Conservation (phyloP, 2,329 filamentous ascomycete species). For the Diaporthe citri region DNA sequence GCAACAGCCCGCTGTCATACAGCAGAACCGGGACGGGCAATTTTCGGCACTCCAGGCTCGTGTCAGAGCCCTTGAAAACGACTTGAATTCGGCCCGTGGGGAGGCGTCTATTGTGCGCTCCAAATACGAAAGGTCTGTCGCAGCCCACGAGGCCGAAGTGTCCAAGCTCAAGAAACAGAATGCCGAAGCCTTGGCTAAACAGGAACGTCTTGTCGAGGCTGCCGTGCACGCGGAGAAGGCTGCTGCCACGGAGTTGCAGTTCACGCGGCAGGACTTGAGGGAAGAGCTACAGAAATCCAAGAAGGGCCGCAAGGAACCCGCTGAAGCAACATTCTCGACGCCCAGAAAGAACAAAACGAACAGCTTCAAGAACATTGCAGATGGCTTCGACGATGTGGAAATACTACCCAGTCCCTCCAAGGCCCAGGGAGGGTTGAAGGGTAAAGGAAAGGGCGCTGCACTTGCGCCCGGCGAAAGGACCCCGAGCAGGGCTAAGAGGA, state of each 20-base stretch:
- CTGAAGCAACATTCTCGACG: slow-evolving; percentile 60
- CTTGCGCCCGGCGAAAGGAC: slow-evolving; percentile 64
- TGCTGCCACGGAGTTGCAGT: slow-evolving; percentile 77
- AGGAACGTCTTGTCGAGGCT: slow-evolving; percentile 73
- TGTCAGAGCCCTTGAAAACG: slow-evolving; percentile 65
- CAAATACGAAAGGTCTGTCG: slow-evolving; percentile 72
- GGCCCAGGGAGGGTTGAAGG: slow-evolving; percentile 53
- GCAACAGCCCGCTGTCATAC: slow-evolving; percentile 35
- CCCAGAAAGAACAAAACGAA: slow-evolving; percentile 70
- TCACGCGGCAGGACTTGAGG: slow-evolving; percentile 77
- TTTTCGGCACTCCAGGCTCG: slow-evolving; percentile 64
- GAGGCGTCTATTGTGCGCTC: slow-evolving; percentile 82
- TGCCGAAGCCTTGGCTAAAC: slow-evolving; percentile 72
- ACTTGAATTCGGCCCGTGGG: slow-evolving; percentile 74
- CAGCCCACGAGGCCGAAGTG: slow-evolving; percentile 74
- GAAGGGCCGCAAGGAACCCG: slow-evolving; percentile 57
- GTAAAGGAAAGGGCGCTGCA: slow-evolving; percentile 54
- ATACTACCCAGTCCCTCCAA: slow-evolving; percentile 67
- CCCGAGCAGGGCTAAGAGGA: slow-evolving; percentile 79
- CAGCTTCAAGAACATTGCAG: slow-evolving; percentile 70
- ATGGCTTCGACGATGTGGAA: slow-evolving; percentile 82
- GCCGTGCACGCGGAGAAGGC: slow-evolving; percentile 75
- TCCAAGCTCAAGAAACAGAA: slow-evolving; percentile 72
- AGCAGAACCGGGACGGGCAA: slow-evolving; percentile 52
- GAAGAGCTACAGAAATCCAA: slow-evolving; percentile 66